phyloP scores from a whole-genome alignment of 805 yeast genomes.

The Grigorovia humatica region DNA sequence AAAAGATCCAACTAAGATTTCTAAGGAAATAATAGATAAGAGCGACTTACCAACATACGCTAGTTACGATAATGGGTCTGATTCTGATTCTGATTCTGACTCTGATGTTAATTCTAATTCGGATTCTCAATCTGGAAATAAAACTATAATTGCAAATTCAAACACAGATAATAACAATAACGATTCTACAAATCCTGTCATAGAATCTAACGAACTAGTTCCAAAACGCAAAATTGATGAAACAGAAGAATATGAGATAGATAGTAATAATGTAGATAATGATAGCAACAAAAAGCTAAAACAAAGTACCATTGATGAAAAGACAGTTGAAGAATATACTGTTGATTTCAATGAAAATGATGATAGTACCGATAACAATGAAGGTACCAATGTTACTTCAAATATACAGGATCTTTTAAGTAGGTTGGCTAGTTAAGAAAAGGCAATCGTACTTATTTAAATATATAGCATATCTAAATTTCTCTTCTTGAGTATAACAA shows the following conservation, averaged over 20 bases:
- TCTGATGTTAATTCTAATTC: not conserved
- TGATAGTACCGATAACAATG: conserved; percentile 7
- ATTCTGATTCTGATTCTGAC: conserved; percentile 2
- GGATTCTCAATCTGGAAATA: not conserved
- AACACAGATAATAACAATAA: not conserved
- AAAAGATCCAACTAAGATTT: conserved; percentile 14
- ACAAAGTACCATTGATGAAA: conserved; percentile 5
- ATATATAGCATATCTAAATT: no score
- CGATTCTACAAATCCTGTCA: not conserved
- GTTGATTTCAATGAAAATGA: conserved; percentile 9
- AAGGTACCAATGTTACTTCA: conserved; percentile 18
- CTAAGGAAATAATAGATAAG: conserved; percentile 5
- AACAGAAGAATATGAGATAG: conserved; percentile 2
- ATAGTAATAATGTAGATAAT: not conserved
- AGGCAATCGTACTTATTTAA: not conserved
- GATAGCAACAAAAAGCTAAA: conserved; percentile 5
- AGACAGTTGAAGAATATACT: conserved; percentile 9
- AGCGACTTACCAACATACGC: conserved; percentile 23
- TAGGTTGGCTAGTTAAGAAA: conserved; percentile 22
- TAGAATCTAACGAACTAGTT: not conserved
- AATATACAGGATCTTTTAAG: conserved; percentile 28
- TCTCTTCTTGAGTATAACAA: no score
- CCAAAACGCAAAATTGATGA: not conserved
- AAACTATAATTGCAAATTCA: not conserved
- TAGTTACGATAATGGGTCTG: conserved; percentile 13